phyloP scores from a whole-genome alignment of 805 yeast genomes.

The Metschnikowia dekortorum region DNA sequence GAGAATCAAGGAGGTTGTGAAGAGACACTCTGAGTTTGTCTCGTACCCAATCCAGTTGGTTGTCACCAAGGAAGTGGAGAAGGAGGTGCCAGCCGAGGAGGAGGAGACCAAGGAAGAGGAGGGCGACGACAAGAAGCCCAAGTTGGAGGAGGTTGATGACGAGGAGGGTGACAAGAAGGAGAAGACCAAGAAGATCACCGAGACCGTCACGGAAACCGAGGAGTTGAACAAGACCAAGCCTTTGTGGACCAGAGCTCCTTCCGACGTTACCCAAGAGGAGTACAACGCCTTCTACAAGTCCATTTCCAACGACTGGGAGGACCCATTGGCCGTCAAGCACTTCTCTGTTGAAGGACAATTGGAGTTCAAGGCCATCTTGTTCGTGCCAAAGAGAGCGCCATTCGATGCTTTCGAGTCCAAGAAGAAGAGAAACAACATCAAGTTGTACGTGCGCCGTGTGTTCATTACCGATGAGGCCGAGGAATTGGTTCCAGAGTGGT shows the following conservation, averaged over 20 bases:
- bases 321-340: slow-evolving; percentile 98
- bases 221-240: slow-evolving; percentile 99
- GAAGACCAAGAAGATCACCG: slow-evolving; percentile 87
- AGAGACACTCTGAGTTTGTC: slow-evolving; percentile 99
- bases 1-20: slow-evolving; percentile 98
- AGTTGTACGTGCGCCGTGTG: slow-evolving; percentile 98
- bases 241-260: slow-evolving; percentile 98
- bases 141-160: slow-evolving; percentile 65
- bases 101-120: slow-evolving; percentile 46
- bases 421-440: slow-evolving; percentile 99
- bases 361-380: slow-evolving; percentile 96
- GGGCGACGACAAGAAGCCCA: slow-evolving; percentile 63
- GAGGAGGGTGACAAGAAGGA: slow-evolving; percentile 58
- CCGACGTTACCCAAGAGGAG: slow-evolving; percentile 96
- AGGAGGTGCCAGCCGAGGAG: slow-evolving; percentile 88
- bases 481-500: slow-evolving; percentile 99
- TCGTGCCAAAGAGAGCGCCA: slow-evolving; percentile 99
- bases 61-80: slow-evolving; percentile 98
- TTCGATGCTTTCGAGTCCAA: slow-evolving; percentile 96
- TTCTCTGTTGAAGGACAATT: slow-evolving; percentile 99
- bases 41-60: slow-evolving; percentile 98
- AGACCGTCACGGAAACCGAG: slow-evolving; percentile 91
- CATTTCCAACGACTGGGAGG: slow-evolving; percentile 99
- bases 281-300: slow-evolving; percentile 99
- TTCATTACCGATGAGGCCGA: slow-evolving; percentile 99